Base-by-base conservation (phyloP, 2,329 filamentous ascomycete genomes). In the Endothia cerciana region DNA sequence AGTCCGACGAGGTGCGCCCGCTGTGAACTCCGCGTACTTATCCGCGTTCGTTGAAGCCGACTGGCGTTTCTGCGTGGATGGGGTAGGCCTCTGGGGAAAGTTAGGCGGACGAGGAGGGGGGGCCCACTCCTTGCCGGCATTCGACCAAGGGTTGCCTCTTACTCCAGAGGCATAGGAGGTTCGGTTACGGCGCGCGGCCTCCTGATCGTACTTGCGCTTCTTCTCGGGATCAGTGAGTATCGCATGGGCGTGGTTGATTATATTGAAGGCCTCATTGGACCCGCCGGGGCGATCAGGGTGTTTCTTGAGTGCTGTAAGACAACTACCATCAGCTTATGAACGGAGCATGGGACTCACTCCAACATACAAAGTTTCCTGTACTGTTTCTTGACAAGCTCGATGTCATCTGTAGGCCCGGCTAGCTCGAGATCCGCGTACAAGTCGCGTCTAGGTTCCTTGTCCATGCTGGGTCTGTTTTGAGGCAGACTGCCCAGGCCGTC, bases 381-480 rank as follows among this genome's bases (percentile, higher is more conserved):
- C 73, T 94, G 90, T 77, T 90, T 95, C 80, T 92, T 94, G 75
- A 97, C 89, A 49, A 95, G 92, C 38, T 89, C 86, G 53, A 87
- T 79, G 70, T 90, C 87, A 62, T 91, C 91, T 72, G 84, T 85
- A 36, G 56, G 60, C 13, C 85, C 80, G 1, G 87, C 77, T 64
- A 97, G 79, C 70, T 92, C 91, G 64, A 97, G 83, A 79, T 96
- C 93, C 68, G 88, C 90, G 79, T 97, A 97, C 78, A 95, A 95
- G 78, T 96, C 91, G 72, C 88, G 86, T 71, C 83, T 85, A 69
- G 85, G 82, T 75, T 92, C 89, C 78, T 90, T 90, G 72, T 87
- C 87, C 89, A 92, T 92, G 71, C 71, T 84, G 80, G 74, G 71
- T 69, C 60, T 36, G 62, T 61, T 62, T 56, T 91, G 30, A 28